Base-by-base conservation (phyloP, 2,329 filamentous ascomycete genomes). In the Alternaria sp. region DNA sequence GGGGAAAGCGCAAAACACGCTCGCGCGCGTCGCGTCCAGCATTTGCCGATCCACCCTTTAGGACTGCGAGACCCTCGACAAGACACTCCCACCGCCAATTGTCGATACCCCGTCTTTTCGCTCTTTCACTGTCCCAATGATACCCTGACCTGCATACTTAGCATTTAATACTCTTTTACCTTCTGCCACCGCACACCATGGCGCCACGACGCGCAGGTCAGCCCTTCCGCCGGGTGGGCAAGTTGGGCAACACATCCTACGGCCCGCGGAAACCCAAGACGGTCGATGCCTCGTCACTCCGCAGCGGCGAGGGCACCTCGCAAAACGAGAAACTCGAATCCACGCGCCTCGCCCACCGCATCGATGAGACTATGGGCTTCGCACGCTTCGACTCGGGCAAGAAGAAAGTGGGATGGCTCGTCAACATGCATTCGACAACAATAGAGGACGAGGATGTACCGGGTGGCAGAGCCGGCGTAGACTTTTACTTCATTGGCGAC, bases 331-430 rank as follows among this genome's bases (percentile, higher is more conserved):
- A 93, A 80, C 89, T 93, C 82, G 94, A 99, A 82, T 90, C 93
- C 40, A 91, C 90, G 50, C 89, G 89, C 59, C 87, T 97, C 55
- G 93, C 93, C 30, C 89, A 97, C 81, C 88, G 86, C 74, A 97
- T 99, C 77, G 96, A 99, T 83, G 96, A 98, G 83, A 87, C 88
- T 66, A 96, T 98, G 89, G 96, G 96, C 57, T 99, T 99, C 79
- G 86, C 90, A 32, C 91, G 95, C 54, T 97, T 94, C 78, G 96
- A 99, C 68, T 90, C 92, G 30, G 96, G 93, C 51, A 89, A 91
- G 77, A 93, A 91, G 82, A 91, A 90, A 77, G 88, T 91, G 53
- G 94, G 96, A 67, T 99, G 96, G 96, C 88, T 99, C 5, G 93
- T 95, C 72, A 99, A 98, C 77, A 92, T 98, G 83, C 93, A 97